Percentiles rank a stretch among this genome's conserved stretches.
Evolutionary conservation across 768 basidiomycete species (phyloP).

Genomic region (Lepiota subincarnata): DNA sequence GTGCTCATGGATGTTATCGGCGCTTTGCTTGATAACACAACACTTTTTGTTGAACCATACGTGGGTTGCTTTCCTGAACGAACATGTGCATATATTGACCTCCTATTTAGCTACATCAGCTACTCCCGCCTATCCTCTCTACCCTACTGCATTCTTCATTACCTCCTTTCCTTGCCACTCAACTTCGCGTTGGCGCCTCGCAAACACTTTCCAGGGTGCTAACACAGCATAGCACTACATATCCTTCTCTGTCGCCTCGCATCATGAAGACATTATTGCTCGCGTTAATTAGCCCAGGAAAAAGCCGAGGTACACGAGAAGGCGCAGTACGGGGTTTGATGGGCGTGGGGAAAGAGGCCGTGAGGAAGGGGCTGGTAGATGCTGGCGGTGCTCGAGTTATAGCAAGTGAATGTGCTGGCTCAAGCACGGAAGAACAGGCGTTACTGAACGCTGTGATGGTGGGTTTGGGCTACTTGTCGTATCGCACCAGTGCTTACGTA

Average conservation of each 20-base stretch:
- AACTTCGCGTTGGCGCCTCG: constrained; percentile 76
- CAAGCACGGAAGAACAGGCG: constrained; percentile 32
- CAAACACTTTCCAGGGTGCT: constrained; percentile 81
- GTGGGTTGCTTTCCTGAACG: constrained; percentile 46
- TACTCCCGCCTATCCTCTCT: constrained; percentile 89
- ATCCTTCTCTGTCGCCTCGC: constrained; percentile 81
- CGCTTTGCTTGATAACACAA: constrained; percentile 80
- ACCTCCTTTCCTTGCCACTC: constrained; percentile 63
- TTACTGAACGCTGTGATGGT: constrained; percentile 66
- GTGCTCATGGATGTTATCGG: constrained; percentile 81
- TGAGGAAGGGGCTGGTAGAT: constrained; percentile 77
- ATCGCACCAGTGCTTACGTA: not conserved
- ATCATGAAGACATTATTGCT: constrained; percentile 92
- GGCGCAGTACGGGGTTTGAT: constrained; percentile 87
- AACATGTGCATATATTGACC: not conserved
- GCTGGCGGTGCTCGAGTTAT: constrained; percentile 76
- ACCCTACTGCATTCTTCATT: constrained; percentile 85
- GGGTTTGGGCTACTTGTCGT: constrained; percentile 13
- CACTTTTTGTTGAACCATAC: constrained; percentile 94
- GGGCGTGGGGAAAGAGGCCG: constrained; percentile 81
- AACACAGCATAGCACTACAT: constrained; percentile 81
- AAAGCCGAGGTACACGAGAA: constrained; percentile 78
- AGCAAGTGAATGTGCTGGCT: constrained; percentile 56
- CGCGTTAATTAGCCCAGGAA: constrained; percentile 70
- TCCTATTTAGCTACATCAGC: constrained; percentile 80